Evolutionary conservation across 1,284 basidiomycete species (phyloP), one percentile per base, ranked within the genome.

Genomic region (Baeospora myosura): DNA sequence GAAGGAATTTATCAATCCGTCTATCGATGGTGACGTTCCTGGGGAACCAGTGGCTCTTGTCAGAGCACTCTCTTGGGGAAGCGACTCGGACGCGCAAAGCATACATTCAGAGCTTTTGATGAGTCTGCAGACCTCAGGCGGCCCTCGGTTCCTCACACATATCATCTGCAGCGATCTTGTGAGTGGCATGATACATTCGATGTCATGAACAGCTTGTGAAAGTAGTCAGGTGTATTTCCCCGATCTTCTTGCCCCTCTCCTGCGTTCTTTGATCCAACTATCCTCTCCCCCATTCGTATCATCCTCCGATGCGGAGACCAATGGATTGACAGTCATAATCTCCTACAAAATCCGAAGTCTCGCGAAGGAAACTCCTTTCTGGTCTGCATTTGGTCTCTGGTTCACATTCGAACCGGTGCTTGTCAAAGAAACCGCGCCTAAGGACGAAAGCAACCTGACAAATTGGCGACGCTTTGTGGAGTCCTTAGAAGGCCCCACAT

Each of bases 371-470:
- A 69, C 77, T 1, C 68, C 80, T 0, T 93, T 92, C 59, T 92
- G 88, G 88, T 66, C 70, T 8, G 81, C 81, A 0, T 85, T 93
- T 49, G 87, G 88, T 12, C 60, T 83, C 1, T 93, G 87, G 88
- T 93, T 91, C 62, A 58, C 68, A 5, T 87, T 83, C 47, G 56
- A 63, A 32, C 79, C 84, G 1, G 78, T 89, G 3, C 61, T 84
- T 5, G 56, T 56, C 2, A n/a, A n/a, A n/a, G n/a, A n/a, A n/a
- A 3, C 14, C 4, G 47, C 28, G 12, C 16, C 38, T 10, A 38
- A 41, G 18, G 30, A 3, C 22, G 24, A 24, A 37, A 32, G 20
- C 16, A 24, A 34, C 12, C 14, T 29, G 18, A 20, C 45, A 10
- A 28, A 45, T 14, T 74, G 74, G 74, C 53, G 54, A 25, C 66